A percentile compares a stretch with the other conserved stretches of the same genome.
These are phyloP conservation scores for Aspergillus vadensis DNA, from an alignment of 2,329 filamentous ascomycete species.

Conservation along the genomic window DNA sequence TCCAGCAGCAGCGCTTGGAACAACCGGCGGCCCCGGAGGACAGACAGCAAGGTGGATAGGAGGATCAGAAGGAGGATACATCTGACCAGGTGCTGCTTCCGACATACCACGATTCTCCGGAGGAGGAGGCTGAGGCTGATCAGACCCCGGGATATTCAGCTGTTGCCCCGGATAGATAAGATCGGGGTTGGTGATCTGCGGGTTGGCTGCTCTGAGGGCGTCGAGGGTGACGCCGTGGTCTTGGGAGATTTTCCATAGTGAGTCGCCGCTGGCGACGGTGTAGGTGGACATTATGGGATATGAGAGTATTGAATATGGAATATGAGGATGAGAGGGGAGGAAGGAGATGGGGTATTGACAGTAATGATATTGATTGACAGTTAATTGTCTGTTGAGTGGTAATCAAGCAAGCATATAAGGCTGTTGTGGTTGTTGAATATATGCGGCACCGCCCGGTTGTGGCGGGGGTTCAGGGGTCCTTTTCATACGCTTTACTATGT, in stretches of 20 bases:
- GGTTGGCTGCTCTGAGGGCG: slow-evolving; percentile 12
- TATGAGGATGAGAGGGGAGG: neutral
- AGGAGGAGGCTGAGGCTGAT: neutral
- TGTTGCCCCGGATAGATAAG: slow-evolving; percentile 9
- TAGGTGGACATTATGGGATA: slow-evolving; percentile 1
- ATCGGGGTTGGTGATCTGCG: slow-evolving; percentile 13
- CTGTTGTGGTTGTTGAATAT: neutral
- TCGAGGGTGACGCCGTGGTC: slow-evolving; percentile 9
- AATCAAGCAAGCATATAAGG: neutral
- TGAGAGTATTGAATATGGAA: too few species aligned
- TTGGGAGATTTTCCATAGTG: slow-evolving; percentile 9
- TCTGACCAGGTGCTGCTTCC: too few species aligned
- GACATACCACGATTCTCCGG: neutral
- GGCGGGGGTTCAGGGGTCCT: neutral
- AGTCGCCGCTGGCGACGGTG: slow-evolving; percentile 11
- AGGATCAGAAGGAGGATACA: neutral
- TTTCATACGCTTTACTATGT: neutral
- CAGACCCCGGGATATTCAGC: slow-evolving; percentile 2
- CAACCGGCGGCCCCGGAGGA: neutral
- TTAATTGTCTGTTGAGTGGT: neutral
- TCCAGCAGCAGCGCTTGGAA: neutral
- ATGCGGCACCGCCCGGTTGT: neutral
- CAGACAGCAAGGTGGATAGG: neutral
- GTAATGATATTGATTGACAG: neutral
- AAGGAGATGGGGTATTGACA: too few species aligned